Base-by-base conservation (phyloP, 2,329 filamentous ascomycete species). In the Calonectria leucothoes region DNA sequence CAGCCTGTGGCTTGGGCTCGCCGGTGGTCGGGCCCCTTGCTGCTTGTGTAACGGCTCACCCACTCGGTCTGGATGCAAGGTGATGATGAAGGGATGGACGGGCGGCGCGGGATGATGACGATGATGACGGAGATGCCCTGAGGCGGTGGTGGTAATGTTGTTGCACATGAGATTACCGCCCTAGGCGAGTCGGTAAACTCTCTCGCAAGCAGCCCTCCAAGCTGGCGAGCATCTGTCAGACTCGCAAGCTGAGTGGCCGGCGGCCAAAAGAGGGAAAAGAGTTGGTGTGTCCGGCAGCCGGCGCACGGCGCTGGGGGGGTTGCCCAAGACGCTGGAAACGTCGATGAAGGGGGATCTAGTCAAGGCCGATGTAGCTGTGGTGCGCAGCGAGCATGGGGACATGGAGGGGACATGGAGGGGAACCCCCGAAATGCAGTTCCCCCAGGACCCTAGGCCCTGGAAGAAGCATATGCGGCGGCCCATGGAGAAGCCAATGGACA, bases 41-140 rank as follows among this genome's bases (percentile, higher is more conserved):
- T 68, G 17, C 23, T 69, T 65, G 70, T 72, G 65, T 72, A 72
- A 72, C 66, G 31, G 31, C 55, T 49, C 59, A 15, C 57, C 57
- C 70, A 51, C 65, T 64, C 52, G 48, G 48, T 57, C 66, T 65
- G 29, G 23, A 65, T 72, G 39, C 59, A 65, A 63, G 31, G 65
- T 65, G 65, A 51, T 65, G 70, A 61, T 65, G 70, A 61, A 51
- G 59, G 49, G 65, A 55, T 59, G 70, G 59, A 63, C 65, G 70
- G 49, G 66, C 49, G 39, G 42, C 59, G 66, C 70, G 70, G 70
- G 70, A 72, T 72, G 70, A 72, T 72, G 70, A 72, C 70, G 42
- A 25, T 52, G 25, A 67, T 63, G 64, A 66, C 63, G 65, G 57
- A 68, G 70, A 31, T 69, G 66, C 37, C 70, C 70, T 64, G 64